A percentile compares a stretch with the other conserved stretches of the same genome.
Conservation (phyloP, 169 alveolate species). For the Toxoplasma gondii region DNA sequence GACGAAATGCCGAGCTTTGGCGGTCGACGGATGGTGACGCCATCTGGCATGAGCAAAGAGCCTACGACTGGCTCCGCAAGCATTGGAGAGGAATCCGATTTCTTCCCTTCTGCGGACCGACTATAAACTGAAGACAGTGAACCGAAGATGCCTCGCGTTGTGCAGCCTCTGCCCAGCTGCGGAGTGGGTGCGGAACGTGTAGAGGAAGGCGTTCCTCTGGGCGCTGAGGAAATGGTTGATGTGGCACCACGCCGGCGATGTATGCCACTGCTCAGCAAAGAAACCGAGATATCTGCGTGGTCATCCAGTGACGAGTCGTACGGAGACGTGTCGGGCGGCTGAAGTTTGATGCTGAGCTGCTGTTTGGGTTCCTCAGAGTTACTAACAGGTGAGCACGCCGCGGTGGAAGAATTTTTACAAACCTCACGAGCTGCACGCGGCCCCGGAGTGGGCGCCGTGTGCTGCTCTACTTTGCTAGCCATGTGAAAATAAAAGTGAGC, state of each 20-base stretch:
- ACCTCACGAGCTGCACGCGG: not conserved
- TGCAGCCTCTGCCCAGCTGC: not conserved
- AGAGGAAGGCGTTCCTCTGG: not conserved
- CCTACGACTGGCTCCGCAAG: not conserved
- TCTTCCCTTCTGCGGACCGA: not conserved
- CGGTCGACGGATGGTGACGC: constrained; percentile 40
- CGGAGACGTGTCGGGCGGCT: not conserved
- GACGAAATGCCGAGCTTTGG: constrained; percentile 38
- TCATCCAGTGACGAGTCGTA: not conserved
- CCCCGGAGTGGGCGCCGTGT: no score
- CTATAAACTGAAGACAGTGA: not conserved
- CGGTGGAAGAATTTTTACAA: not conserved
- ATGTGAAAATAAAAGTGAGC: no score
- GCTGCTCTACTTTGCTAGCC: no score
- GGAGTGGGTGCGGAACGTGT: constrained; percentile 26
- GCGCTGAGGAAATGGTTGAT: not conserved
- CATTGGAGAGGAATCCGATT: not conserved
- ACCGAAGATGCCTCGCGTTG: not conserved
- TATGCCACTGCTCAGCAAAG: not conserved
- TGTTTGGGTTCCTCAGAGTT: not conserved
- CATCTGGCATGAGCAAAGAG: constrained; percentile 37
- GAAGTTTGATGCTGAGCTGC: not conserved
- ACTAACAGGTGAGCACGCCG: not conserved
- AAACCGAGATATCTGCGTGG: not conserved
- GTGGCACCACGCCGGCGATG: not conserved